Evolutionary conservation across 805 yeast species (phyloP).

Genomic region (Pichia occidentalis): DNA sequence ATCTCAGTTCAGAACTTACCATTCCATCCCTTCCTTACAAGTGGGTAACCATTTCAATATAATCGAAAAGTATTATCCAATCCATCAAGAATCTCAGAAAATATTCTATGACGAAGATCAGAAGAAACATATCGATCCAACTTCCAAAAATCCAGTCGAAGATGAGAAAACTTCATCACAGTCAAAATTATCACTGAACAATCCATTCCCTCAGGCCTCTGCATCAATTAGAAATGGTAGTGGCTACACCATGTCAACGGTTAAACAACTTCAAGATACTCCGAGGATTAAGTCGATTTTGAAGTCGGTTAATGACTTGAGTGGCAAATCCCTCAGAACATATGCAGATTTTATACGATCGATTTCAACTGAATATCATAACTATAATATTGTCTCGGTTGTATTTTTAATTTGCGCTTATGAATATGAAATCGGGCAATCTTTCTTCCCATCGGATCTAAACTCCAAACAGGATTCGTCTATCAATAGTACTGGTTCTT

Average conservation of each 20-base stretch:
- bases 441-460: constrained; percentile 21
- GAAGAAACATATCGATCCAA: constrained; percentile 3
- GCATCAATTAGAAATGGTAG: constrained; percentile 24
- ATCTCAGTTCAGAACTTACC: constrained; percentile 86
- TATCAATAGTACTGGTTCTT: constrained; percentile 28
- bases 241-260: constrained; percentile 36
- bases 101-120: constrained; percentile 19
- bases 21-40: constrained; percentile 87
- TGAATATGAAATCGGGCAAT: constrained; percentile 32
- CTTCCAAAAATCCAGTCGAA: neutral
- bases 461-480: constrained; percentile 3
- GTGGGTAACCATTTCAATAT: constrained; percentile 43
- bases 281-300: constrained; percentile 86
- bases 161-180: neutral
- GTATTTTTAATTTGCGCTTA: constrained; percentile 67
- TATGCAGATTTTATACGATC: constrained; percentile 38
- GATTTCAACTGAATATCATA: constrained; percentile 13
- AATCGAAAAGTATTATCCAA: constrained; percentile 23
- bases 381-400: constrained; percentile 62
- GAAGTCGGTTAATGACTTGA: constrained; percentile 78
- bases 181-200: too few relatives aligned
- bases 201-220: constrained; percentile 1
- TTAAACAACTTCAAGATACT: constrained; percentile 87
- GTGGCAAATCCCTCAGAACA: constrained; percentile 41
- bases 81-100: constrained; percentile 16